A percentile compares a stretch with the other conserved stretches of the same genome.
Conservation (phyloP, 768 basidiomycete genomes). For the Boletus rubropictus region DNA sequence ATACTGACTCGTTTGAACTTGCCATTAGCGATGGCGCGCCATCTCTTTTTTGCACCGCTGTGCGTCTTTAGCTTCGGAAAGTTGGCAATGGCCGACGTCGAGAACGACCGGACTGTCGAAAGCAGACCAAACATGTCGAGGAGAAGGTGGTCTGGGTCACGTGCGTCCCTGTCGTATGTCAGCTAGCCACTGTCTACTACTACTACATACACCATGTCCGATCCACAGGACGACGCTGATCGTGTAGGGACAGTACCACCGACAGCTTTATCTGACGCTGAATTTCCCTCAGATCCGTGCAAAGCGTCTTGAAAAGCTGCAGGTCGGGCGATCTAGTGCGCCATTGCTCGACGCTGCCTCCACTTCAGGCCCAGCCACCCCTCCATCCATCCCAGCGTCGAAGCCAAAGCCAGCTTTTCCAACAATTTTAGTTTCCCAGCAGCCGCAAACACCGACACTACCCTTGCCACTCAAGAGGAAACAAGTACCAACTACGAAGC, state of each 20-base stretch:
- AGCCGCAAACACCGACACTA: slow-evolving; percentile 28
- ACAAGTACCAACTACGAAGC: slow-evolving; percentile 33
- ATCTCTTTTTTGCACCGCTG: slow-evolving; percentile 76
- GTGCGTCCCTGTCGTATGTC: slow-evolving; percentile 1
- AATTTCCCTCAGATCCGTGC: slow-evolving; percentile 64
- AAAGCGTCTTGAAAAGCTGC: slow-evolving; percentile 86
- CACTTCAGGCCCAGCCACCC: slow-evolving; percentile 12
- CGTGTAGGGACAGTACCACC: slow-evolving; percentile 41
- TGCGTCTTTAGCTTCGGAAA: slow-evolving; percentile 80
- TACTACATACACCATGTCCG: slow-evolving; percentile 29
- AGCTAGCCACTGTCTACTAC: slow-evolving; percentile 9
- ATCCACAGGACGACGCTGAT: slow-evolving; percentile 76
- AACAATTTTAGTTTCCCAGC: slow-evolving; percentile 24
- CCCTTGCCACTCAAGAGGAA: slow-evolving; percentile 47
- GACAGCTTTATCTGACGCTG: neutral
- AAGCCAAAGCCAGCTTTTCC: slow-evolving; percentile 31
- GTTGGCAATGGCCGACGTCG: slow-evolving; percentile 47
- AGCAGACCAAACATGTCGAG: slow-evolving; percentile 28
- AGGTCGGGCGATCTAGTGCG: slow-evolving; percentile 38
- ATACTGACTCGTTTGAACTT: slow-evolving; percentile 68
- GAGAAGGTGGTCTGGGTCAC: slow-evolving; percentile 7
- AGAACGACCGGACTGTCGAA: slow-evolving; percentile 44
- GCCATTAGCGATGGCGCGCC: slow-evolving; percentile 63
- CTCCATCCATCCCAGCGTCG: slow-evolving; percentile 24
- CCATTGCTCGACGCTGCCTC: slow-evolving; percentile 28